Evolutionary conservation across 805 yeast genomes (phyloP), one percentile per base, ranked within the genome.

Genomic region (Kodamaea lidongshanica): DNA sequence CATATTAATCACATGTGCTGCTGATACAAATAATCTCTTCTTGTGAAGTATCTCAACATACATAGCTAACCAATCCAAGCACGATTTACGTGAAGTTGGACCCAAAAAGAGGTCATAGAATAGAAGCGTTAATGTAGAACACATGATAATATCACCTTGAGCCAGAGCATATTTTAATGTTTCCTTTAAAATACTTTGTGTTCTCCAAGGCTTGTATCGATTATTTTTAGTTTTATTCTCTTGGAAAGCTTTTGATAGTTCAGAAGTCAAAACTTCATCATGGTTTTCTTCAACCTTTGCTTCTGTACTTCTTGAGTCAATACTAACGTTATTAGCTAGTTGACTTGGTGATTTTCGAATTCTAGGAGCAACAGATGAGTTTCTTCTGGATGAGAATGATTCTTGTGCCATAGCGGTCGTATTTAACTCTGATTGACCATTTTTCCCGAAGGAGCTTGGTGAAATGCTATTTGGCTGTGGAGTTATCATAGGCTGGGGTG

Each of bases 131-230:
- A 82, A 41, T 0, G 80, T 66, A 4, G 81, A 68, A 37, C 79
- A 65, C 65, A 77, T 59, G 9, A 77, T 57, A 11, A 78, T 44
- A 47, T 82, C 86, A 1, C 89, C 89, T 40, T 77, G 81, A 6
- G 52, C 51, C 4, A 70, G 48, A 24, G 79, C 70, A 52, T 71
- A 77, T 13, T 65, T 66, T n/a, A 74, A 52, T 0, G 77, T 73
- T 40, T 72, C 60, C 27, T 56, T 44, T 7, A 82, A 58, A 34
- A 82, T 48, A 27, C 50, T 55, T 6, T 61, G 54, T 3, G 80
- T 70, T 11, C 65, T 59, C 82, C 87, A 82, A 0, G 88, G 85
- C 17, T 40, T 40, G 21, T 30, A 23, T 15, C 25, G 27, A 19
- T 34, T 10, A 18, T 38, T 21, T 38, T 43, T 34, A 30, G 41